phyloP scores from a whole-genome alignment of 2,329 filamentous ascomycete genomes.

The Volutella citrinella region DNA sequence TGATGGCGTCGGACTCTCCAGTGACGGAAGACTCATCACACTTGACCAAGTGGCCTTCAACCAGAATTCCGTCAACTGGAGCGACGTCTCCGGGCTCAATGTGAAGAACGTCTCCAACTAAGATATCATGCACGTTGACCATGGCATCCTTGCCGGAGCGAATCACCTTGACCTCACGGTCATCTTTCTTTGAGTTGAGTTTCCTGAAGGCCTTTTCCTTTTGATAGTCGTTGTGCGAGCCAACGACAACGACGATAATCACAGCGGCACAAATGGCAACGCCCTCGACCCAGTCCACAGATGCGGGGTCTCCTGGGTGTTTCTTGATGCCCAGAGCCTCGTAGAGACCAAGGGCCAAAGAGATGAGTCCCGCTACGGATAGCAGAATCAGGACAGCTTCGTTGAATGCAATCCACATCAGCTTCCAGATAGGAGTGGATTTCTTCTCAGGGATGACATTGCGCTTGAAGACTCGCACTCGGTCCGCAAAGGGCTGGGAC shows the following conservation, averaged over 20 bases:
- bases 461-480: conserved; percentile 2
- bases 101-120: conserved; percentile 66
- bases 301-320: conserved; percentile 33
- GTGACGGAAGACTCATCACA: conserved; percentile 72
- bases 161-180: conserved; percentile 62
- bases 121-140: conserved; percentile 62
- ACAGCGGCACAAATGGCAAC: conserved; percentile 63
- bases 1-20: conserved; percentile 68
- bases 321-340: conserved; percentile 52
- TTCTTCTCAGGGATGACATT: conserved; percentile 11
- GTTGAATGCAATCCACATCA: conserved; percentile 11
- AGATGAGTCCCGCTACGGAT: conserved; percentile 62
- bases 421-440: conserved; percentile 8
- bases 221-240: conserved; percentile 64
- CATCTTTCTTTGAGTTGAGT: conserved; percentile 59
- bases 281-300: conserved; percentile 63
- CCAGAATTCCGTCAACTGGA: conserved; percentile 66
- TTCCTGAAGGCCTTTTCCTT: conserved; percentile 63
- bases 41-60: conserved; percentile 48
- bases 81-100: conserved; percentile 67
- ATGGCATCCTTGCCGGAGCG: conserved; percentile 61
- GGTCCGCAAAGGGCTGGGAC: conserved; percentile 3
- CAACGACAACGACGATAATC: conserved; percentile 59
- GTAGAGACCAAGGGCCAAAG: conserved; percentile 63
- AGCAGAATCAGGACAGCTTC: conserved; percentile 60